phyloP scores from a whole-genome alignment of 352 stramenopile genomes.

The Pythium utonaiense region DNA sequence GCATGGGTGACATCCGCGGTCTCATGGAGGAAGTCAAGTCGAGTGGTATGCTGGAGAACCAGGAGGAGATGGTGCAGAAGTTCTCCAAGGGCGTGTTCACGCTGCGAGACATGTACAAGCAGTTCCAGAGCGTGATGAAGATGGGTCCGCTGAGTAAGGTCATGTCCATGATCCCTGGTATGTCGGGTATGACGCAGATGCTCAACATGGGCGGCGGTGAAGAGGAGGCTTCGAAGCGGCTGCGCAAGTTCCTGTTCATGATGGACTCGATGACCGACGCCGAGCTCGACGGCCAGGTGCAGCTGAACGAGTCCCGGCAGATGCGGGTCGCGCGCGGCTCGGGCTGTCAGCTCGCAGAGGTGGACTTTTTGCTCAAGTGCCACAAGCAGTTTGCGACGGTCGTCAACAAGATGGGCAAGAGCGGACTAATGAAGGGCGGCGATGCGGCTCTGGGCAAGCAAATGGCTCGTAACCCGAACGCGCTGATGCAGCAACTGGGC shows the following conservation, averaged over 20 bases:
- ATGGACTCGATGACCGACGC: slow-evolving; percentile 99
- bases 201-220: slow-evolving; percentile 91
- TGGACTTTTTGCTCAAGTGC: slow-evolving; percentile 93
- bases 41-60: slow-evolving; percentile 87
- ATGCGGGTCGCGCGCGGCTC: slow-evolving; percentile 90
- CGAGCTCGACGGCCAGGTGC: slow-evolving; percentile 92
- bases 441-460: slow-evolving; percentile 89
- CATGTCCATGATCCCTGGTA: slow-evolving; percentile 98
- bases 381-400: slow-evolving; percentile 96
- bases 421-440: slow-evolving; percentile 88
- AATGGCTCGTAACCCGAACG: slow-evolving; percentile 95
- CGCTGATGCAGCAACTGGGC: slow-evolving; percentile 96
- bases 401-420: slow-evolving; percentile 97
- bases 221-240: slow-evolving; percentile 88
- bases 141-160: slow-evolving; percentile 97
- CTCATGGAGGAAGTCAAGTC: slow-evolving; percentile 94
- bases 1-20: slow-evolving; percentile 96
- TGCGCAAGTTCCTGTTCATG: slow-evolving; percentile 98
- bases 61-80: slow-evolving; percentile 96
- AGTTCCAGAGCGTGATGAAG: slow-evolving; percentile 98
- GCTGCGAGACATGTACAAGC: slow-evolving; percentile 98
- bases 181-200: slow-evolving; percentile 87
- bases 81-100: slow-evolving; percentile 97
- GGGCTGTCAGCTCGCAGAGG: slow-evolving; percentile 82
- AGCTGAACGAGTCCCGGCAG: slow-evolving; percentile 65